A percentile compares a stretch with the other conserved stretches of the same genome.
phyloP scores from a whole-genome alignment of 176 grass and related monocot species.

The Oryza glumipatula region DNA sequence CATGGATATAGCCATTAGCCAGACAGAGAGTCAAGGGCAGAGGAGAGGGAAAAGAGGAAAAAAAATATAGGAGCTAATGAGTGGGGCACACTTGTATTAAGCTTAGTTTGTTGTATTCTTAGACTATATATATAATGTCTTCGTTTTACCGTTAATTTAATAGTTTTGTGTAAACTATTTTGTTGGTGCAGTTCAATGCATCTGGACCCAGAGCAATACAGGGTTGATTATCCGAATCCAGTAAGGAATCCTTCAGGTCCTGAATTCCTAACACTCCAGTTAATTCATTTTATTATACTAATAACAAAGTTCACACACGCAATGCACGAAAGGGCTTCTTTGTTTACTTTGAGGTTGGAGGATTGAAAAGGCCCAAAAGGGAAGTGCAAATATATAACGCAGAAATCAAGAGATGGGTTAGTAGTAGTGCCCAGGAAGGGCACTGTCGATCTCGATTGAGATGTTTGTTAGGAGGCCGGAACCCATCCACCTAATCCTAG shows the following conservation, averaged over 20 bases:
- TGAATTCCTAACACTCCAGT: not conserved
- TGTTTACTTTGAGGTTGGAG: not conserved
- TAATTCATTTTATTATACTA: not conserved
- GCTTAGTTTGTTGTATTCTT: not conserved
- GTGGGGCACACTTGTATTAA: not conserved
- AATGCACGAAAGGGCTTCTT: not conserved
- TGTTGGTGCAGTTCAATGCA: not conserved
- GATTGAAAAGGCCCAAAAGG: not conserved
- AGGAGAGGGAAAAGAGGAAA: not conserved
- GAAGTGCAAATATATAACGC: not conserved
- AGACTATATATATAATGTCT: not conserved
- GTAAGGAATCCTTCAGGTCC: not conserved
- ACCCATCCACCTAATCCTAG: constrained; percentile 1
- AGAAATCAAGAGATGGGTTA: not conserved
- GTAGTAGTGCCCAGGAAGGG: not conserved
- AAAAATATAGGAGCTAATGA: not conserved
- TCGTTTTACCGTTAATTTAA: not conserved
- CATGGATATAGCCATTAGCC: not conserved
- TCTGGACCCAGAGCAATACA: not conserved
- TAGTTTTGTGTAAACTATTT: not conserved
- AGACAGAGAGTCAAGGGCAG: not conserved
- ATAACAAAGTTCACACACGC: not conserved
- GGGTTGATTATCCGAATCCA: not conserved
- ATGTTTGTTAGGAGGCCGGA: constrained; percentile 21
- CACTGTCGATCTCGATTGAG: not conserved